A percentile compares a stretch with the other conserved stretches of the same genome.
phyloP scores from a whole-genome alignment of 495 filamentous ascomycete genomes.

The Podospora sp. region DNA sequence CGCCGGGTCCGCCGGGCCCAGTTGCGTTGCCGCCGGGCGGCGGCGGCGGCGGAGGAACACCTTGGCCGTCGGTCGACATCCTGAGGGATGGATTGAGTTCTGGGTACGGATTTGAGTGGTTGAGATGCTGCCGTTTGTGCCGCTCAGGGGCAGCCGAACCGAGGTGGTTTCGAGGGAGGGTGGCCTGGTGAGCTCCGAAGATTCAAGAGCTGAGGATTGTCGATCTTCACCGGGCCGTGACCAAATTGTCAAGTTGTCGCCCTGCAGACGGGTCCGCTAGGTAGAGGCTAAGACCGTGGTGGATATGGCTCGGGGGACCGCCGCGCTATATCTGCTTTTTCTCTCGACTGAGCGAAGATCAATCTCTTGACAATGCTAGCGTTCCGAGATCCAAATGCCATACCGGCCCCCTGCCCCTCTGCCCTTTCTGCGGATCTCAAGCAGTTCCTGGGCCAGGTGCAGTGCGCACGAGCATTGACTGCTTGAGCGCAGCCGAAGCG shows the following conservation, averaged over 20 bases:
- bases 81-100: not conserved
- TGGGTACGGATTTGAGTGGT: not conserved
- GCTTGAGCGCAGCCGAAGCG: constrained; percentile 1
- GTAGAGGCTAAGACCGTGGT: not conserved
- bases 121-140: not conserved
- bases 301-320: not conserved
- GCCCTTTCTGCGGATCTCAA: not conserved
- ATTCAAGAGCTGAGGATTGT: not conserved
- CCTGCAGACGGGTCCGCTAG: not conserved
- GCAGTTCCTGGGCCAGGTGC: not conserved
- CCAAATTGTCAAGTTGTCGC: not conserved
- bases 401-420: not conserved
- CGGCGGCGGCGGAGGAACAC: not conserved
- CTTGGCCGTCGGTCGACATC: not conserved
- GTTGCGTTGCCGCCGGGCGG: not conserved
- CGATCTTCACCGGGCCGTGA: not conserved
- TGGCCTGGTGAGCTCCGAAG: not conserved
- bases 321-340: not conserved
- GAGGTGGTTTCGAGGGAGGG: not conserved
- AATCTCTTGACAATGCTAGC: not conserved
- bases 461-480: constrained; percentile 4
- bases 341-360: not conserved
- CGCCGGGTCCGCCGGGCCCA: not conserved
- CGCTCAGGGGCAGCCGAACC: not conserved
- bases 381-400: not conserved